phyloP scores from a whole-genome alignment of 192 early-diverging fungal genomes.

The Linderina pennispora region DNA sequence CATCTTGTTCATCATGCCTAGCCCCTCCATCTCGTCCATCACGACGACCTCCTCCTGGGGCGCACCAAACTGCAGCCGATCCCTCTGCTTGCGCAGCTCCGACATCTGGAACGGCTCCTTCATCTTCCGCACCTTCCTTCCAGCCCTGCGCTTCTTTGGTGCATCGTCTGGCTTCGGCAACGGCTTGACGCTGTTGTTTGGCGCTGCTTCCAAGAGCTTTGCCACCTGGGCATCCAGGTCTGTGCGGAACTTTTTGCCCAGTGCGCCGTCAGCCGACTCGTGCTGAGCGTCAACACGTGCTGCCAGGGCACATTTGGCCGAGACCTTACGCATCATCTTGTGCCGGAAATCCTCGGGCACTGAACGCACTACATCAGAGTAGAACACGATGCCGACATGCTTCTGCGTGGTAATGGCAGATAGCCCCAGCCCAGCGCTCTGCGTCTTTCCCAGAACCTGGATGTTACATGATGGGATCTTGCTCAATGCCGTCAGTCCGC shows the following conservation, averaged over 20 bases:
- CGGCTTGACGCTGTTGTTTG: constrained; percentile 77
- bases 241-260: constrained; percentile 63
- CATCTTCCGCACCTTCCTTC: constrained; percentile 74
- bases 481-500: constrained; percentile 76
- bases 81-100: constrained; percentile 84
- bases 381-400: constrained; percentile 78
- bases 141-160: constrained; percentile 83
- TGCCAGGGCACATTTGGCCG: constrained; percentile 80
- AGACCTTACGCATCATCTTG: constrained; percentile 73
- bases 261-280: constrained; percentile 60
- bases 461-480: constrained; percentile 93
- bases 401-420: constrained; percentile 52
- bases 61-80: constrained; percentile 87
- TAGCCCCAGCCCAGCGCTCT: constrained; percentile 14
- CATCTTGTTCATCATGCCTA: constrained; percentile 78
- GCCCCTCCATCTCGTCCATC: constrained; percentile 78
- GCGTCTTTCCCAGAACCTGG: constrained; percentile 53
- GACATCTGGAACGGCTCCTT: constrained; percentile 81
- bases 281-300: constrained; percentile 81
- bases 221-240: constrained; percentile 88
- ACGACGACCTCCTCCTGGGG: constrained; percentile 84
- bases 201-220: constrained; percentile 78
- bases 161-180: constrained; percentile 90
- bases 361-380: constrained; percentile 62
- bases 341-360: constrained; percentile 68